phyloP scores from a whole-genome alignment of 1,139 yeast species.

The Kurtzmaniella quercitrusa region DNA sequence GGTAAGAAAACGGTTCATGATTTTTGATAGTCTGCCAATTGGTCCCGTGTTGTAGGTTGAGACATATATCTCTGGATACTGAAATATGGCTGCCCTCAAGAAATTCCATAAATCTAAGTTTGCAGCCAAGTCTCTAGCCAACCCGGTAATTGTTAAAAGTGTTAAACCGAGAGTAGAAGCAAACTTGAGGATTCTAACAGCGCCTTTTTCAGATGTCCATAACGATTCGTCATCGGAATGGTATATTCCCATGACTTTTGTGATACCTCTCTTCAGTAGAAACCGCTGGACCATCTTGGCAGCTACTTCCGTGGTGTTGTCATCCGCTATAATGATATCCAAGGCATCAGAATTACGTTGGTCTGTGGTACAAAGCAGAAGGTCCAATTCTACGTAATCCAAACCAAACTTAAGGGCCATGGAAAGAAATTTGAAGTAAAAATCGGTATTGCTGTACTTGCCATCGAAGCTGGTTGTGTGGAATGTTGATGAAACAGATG shows the following conservation, averaged over 20 bases:
- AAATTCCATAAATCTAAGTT: conserved; percentile 10
- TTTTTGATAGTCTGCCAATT: conserved; percentile 10
- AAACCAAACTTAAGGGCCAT: conserved; percentile 8
- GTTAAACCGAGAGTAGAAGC: conserved; percentile 7
- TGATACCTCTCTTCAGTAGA: conserved; percentile 7
- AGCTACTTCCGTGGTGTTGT: conserved; percentile 1
- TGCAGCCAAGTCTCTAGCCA: conserved; percentile 8
- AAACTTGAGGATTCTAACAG: conserved; percentile 7
- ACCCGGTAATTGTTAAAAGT: conserved; percentile 7
- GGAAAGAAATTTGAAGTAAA: conserved; percentile 7
- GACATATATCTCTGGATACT: conserved; percentile 8
- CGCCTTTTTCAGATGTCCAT: conserved; percentile 10
- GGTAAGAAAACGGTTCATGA: conserved; percentile 10
- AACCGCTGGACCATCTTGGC: conserved; percentile 6
- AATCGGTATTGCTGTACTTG: conserved; percentile 4
- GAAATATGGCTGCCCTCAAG: conserved; percentile 3
- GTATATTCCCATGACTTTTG: conserved; percentile 11
- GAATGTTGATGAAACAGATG: neutral
- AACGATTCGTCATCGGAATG: conserved; percentile 8
- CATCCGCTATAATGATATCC: conserved; percentile 4
- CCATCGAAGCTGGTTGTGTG: neutral
- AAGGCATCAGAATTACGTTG: neutral
- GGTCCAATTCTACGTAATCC: conserved; percentile 9
- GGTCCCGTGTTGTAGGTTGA: conserved; percentile 11
- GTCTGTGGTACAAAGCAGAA: neutral